A percentile compares a stretch with the other conserved stretches of the same genome.
Evolutionary conservation across 805 yeast species (phyloP).

Genomic region (Metschnikowia reukaufii): DNA sequence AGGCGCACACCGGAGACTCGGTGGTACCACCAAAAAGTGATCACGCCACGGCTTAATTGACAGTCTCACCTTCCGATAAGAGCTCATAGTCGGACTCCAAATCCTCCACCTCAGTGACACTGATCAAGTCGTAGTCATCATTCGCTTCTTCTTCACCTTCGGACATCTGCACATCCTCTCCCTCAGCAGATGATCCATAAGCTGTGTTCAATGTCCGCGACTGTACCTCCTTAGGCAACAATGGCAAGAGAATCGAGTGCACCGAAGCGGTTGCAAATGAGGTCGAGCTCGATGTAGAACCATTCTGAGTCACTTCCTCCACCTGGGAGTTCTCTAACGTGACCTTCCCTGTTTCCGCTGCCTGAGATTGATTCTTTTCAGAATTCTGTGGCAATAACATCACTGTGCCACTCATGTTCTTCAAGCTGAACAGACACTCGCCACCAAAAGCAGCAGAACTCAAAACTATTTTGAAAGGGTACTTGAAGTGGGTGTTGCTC

Average conservation of each 20-base stretch:
- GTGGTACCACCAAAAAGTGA: too few species aligned
- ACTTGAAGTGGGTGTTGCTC: slow-evolving; percentile 31
- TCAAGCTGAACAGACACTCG: slow-evolving; percentile 23
- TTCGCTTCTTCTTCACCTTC: slow-evolving; percentile 14
- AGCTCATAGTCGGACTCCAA: slow-evolving; percentile 39
- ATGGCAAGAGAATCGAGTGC: slow-evolving; percentile 12
- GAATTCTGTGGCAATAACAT: slow-evolving; percentile 1
- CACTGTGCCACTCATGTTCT: slow-evolving; percentile 25
- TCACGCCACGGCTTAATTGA: not conserved
- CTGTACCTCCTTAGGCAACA: slow-evolving; percentile 11
- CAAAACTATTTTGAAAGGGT: slow-evolving; percentile 33
- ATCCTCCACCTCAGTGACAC: slow-evolving; percentile 29
- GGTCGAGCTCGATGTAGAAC: slow-evolving; percentile 6
- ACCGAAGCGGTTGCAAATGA: slow-evolving; percentile 9
- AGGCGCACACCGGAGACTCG: too few species aligned
- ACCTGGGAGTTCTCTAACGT: not conserved
- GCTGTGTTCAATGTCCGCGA: not conserved
- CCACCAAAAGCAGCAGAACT: slow-evolving; percentile 22
- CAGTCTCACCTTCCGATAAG: slow-evolving; percentile 23
- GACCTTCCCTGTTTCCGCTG: not conserved
- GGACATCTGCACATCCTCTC: slow-evolving; percentile 4
- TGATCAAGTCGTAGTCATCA: slow-evolving; percentile 37
- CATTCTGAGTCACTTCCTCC: slow-evolving; percentile 2
- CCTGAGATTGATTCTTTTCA: not conserved
- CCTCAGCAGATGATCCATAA: too few species aligned